A percentile compares a stretch with the other conserved stretches of the same genome.
Conservation (phyloP, 2,329 filamentous ascomycete species). For the Microsporum canis region DNA sequence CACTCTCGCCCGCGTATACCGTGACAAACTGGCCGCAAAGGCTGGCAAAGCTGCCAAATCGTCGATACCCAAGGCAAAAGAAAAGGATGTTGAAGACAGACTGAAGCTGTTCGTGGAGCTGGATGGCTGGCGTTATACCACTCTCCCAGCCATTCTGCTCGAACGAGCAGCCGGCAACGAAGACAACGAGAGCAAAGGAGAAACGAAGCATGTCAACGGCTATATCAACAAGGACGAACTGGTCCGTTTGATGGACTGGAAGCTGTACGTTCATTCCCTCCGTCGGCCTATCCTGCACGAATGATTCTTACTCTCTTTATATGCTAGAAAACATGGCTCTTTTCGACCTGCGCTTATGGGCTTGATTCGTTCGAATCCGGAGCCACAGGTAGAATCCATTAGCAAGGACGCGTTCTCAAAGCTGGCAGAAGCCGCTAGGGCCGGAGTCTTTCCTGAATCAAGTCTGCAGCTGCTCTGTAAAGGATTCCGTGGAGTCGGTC, state of each 20-base stretch:
- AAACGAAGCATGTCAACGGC: constrained; percentile 5
- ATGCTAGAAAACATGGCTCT: constrained; percentile 31
- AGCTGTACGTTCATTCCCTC: constrained; percentile 25
- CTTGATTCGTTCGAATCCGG: constrained; percentile 29
- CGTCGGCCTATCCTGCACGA: not conserved
- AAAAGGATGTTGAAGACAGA: constrained; percentile 12
- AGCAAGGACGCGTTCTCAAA: constrained; percentile 21
- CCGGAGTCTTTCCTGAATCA: constrained; percentile 21
- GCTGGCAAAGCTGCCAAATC: not conserved
- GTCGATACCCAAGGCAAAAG: not conserved
- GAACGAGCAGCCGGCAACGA: constrained; percentile 4
- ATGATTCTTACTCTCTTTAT: not conserved
- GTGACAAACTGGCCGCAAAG: constrained; percentile 14
- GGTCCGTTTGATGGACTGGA: constrained; percentile 34
- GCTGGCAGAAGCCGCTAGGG: not conserved
- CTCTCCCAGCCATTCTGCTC: constrained; percentile 21
- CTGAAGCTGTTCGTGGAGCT: constrained; percentile 22
- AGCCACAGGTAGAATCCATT: constrained; percentile 19
- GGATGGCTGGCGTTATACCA: constrained; percentile 31
- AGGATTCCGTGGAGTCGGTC: constrained; percentile 31
- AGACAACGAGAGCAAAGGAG: constrained; percentile 8
- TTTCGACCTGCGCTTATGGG: constrained; percentile 31
- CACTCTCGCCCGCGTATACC: constrained; percentile 16
- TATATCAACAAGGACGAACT: constrained; percentile 27
- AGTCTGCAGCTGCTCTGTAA: constrained; percentile 26